Percentiles rank a stretch among this genome's conserved stretches.
phyloP scores from a whole-genome alignment of 2,329 filamentous ascomycete genomes.

The Fusarium setosum region DNA sequence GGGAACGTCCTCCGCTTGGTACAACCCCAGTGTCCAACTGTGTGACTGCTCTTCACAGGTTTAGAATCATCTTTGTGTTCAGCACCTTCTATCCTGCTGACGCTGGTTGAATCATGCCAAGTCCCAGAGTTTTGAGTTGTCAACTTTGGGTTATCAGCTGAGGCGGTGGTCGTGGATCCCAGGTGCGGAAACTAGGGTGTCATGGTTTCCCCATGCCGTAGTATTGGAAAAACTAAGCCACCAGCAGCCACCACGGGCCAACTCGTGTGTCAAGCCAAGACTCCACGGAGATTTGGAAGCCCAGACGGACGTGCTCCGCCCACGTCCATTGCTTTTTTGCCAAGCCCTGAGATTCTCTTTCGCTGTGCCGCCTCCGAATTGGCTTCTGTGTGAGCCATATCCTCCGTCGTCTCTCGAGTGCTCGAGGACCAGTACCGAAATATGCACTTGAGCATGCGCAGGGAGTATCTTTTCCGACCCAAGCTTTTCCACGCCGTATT shows the following conservation, averaged over 20 bases:
- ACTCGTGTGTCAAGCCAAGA: neutral
- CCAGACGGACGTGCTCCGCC: neutral
- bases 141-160: constrained; percentile 3
- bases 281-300: neutral
- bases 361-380: neutral
- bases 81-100: neutral
- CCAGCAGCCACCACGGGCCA: neutral
- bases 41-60: too few relatives aligned
- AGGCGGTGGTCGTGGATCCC: neutral
- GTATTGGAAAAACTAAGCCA: neutral
- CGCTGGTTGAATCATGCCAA: neutral
- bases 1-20: neutral
- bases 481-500: neutral
- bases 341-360: neutral
- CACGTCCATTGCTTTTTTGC: neutral
- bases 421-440: neutral
- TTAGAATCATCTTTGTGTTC: neutral
- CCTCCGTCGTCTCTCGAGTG: neutral
- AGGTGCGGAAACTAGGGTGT: neutral
- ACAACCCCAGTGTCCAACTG: neutral
- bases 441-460: neutral
- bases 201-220: neutral
- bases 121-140: neutral
- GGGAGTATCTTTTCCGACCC: neutral
- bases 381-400: neutral